phyloP scores from a whole-genome alignment of 495 filamentous ascomycete genomes.

The Aspergillus kassunensis region DNA sequence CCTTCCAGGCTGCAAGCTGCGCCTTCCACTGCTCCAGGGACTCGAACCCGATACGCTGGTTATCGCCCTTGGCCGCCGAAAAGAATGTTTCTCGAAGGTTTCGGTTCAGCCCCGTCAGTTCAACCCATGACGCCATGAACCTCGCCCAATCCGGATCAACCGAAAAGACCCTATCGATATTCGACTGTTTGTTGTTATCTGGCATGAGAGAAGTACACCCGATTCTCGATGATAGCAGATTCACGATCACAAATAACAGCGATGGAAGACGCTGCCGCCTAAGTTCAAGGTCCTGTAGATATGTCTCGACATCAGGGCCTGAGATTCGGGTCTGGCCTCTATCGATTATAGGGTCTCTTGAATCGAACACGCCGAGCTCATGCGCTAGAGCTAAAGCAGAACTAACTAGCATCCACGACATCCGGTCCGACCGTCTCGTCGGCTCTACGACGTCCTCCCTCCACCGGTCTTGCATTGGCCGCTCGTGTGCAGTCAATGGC shows the following conservation, averaged over 20 bases:
- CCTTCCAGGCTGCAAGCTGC: constrained; percentile 26
- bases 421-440: constrained; percentile 35
- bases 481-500: too few relatives aligned
- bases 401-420: constrained; percentile 44
- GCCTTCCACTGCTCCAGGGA: constrained; percentile 28
- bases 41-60: constrained; percentile 14
- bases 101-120: constrained; percentile 30
- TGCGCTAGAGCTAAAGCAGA: constrained; percentile 36
- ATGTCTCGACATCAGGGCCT: constrained; percentile 16
- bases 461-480: too few relatives aligned
- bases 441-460: too few relatives aligned
- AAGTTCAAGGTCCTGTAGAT: constrained; percentile 22
- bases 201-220: constrained; percentile 35
- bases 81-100: constrained; percentile 16
- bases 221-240: constrained; percentile 31
- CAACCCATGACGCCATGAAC: constrained; percentile 26
- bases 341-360: constrained; percentile 4
- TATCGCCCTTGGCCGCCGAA: constrained; percentile 14
- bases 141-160: constrained; percentile 16
- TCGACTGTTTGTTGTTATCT: constrained; percentile 9
- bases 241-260: constrained; percentile 35
- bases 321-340: neutral
- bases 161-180: neutral
- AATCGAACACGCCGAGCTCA: constrained; percentile 35
- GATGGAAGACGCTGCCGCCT: constrained; percentile 27